phyloP scores from a whole-genome alignment of 306 rosid species.

The Quercus berberidifolia region DNA sequence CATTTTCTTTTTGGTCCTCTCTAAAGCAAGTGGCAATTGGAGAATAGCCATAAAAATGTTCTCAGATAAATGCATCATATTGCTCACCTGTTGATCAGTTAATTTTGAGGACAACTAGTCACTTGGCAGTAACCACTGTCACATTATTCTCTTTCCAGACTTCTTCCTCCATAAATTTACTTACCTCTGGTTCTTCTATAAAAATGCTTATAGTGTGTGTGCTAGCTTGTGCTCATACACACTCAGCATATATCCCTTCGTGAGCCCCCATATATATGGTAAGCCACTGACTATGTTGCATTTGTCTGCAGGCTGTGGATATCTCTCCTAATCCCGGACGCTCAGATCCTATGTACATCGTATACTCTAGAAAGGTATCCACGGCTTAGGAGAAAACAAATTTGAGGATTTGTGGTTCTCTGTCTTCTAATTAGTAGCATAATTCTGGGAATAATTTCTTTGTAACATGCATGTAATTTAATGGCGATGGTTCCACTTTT shows the following conservation, averaged over 20 bases:
- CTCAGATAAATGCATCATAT: background rate
- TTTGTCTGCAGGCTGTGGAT: conserved; percentile 57
- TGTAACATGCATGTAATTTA: background rate
- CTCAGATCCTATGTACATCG: conserved; percentile 72
- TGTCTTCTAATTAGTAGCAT: background rate
- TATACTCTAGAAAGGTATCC: conserved; percentile 53
- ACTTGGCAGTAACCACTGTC: background rate
- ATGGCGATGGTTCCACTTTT: background rate
- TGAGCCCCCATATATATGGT: background rate
- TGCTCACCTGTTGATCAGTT: background rate
- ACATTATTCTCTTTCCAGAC: background rate
- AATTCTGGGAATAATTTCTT: background rate
- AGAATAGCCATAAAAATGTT: background rate
- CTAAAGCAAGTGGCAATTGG: background rate
- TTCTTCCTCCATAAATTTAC: background rate
- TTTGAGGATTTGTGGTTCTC: background rate
- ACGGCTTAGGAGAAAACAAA: conserved; percentile 18
- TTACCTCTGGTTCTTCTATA: background rate
- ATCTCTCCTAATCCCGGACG: conserved; percentile 83
- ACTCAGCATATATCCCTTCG: background rate
- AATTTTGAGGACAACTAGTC: background rate
- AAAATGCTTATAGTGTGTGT: background rate
- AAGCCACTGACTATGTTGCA: background rate
- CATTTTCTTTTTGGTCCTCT: background rate
- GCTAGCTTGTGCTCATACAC: background rate